Base-by-base conservation (phyloP, 306 rosid genomes). In the Luffa aegyptiaca region DNA sequence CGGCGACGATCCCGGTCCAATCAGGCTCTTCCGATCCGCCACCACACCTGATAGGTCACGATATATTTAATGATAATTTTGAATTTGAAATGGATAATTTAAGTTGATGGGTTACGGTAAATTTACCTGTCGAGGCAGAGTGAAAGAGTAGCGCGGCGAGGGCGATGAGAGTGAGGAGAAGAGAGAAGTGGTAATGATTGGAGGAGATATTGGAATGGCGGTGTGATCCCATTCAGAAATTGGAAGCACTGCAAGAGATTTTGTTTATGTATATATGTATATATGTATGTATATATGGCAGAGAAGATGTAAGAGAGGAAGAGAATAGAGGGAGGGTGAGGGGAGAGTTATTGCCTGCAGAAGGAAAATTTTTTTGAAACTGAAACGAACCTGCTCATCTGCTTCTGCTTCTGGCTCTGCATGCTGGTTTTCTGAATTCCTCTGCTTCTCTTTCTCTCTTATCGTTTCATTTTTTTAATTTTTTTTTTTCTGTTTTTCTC, bases 1-100 rank as follows among this genome's bases (percentile, higher is more conserved):
- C 26, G 98, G 98, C 5, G 87, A 70, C 8, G 98, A 94, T 17
- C 98, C 98, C 5, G 91, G 92, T 0, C 90, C 96, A 0, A 70
- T 55, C 59, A 80, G 66, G 26, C 83, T 78, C 89, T 86, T 88
- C 86, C 85, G 68, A 14, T 17, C 68, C 69, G 18, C 62, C 21
- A 82, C 66, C 42, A 74, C 81, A 31, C 31, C 31, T 14, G 26
- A 55, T n/a, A 55, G 1, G 59, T 55, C 0, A 18, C 9, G 0
- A 5, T 55, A 55, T 5, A 18, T 55, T 49, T 53, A 53, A n/a
- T n/a, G n/a, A n/a, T n/a, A n/a, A 26, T 26, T 26, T 26, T 0
- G 1, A 26, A 26, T 26, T 26, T 26, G 1, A 26, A 26, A 26
- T 26, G 31, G 31, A 26, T 26, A 26, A 42, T 5, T 8, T 17